phyloP scores from a whole-genome alignment of 164 flowering plant species.

The Annona cherimola region DNA sequence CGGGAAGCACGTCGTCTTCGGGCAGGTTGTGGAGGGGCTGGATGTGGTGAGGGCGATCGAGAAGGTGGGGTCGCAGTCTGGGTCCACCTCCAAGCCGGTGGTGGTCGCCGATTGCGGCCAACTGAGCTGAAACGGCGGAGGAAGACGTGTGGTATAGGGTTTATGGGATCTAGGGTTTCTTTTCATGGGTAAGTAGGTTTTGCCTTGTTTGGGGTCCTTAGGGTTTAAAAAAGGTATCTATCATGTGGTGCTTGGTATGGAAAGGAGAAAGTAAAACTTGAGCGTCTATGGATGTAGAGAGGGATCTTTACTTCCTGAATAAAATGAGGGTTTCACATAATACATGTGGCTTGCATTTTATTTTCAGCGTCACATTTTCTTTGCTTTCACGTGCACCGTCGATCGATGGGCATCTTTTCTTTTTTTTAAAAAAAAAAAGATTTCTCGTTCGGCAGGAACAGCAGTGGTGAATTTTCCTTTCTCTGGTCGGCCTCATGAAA shows the following conservation, averaged over 20 bases:
- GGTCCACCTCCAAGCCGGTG: conserved; percentile 25
- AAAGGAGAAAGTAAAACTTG: neutral
- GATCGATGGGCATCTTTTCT: too few relatives aligned
- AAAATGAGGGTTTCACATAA: neutral
- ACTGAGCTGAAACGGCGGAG: conserved; percentile 13
- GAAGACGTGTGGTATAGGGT: neutral
- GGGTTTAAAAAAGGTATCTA: neutral
- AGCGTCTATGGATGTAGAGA: neutral
- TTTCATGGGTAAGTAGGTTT: neutral
- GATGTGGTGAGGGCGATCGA: conserved; percentile 39
- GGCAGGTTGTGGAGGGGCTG: conserved; percentile 36
- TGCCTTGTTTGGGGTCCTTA: neutral
- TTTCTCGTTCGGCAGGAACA: too few relatives aligned
- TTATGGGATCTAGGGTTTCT: neutral
- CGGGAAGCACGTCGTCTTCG: conserved; percentile 46
- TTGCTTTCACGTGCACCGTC: too few relatives aligned
- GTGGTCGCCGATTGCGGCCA: conserved; percentile 40
- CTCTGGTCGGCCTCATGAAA: too few relatives aligned
- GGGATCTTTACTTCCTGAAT: neutral
- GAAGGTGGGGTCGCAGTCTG: conserved; percentile 34
- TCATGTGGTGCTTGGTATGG: neutral
- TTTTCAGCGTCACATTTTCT: too few relatives aligned
- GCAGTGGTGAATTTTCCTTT: too few relatives aligned
- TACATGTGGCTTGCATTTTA: too few relatives aligned
- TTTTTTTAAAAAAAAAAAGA: too few relatives aligned